Base-by-base conservation (phyloP, 176 grass and related monocot species). In the Puccinellia tenuiflora region DNA sequence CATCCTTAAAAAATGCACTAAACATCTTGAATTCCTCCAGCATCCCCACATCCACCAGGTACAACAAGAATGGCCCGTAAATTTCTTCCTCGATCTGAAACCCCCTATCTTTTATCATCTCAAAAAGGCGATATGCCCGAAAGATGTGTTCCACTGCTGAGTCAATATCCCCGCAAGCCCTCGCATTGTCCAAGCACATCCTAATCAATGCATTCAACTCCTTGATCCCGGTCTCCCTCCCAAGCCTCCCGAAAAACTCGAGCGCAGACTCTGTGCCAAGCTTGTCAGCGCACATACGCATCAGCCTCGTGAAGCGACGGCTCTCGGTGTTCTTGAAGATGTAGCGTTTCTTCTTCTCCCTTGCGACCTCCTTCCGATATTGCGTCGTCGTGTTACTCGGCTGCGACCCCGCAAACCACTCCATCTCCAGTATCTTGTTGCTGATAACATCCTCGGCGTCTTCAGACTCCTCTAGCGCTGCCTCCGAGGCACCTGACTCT, bases 291-390 rank as follows among this genome's bases (percentile, higher is more conserved):
- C 88, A 95, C 43, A 86, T 77, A 69, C 20, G 88, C 88, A 98
- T 93, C 87, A 98, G 77, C 82, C 79, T 91, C 10, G 76, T 79
- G 75, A 89, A 93, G 26, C 87, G 92, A 24, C 65, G 75, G 71
- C 86, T 93, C 46, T 91, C 79, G 1, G 82, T 92, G 70, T 95
- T 94, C 88, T 86, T 95, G 87, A 98, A 98, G 42, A 93, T 85
- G 68, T 90, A 93, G n/a, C 85, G 88, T 33, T 75, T 84, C 82
- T 91, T 98, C 84, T 88, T 98, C 84, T 93, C 86, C 72, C 90
- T 88, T 8, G 84, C 79, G 57, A 88, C 37, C 46, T 90, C 85
- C 77, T 80, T 95, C 86, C 61, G 68, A 66, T 62, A 77, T 8
- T 57, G 46, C 20, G 14, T 26, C 50, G 72, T 14, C 3, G 29